Conservation (phyloP, 2,329 filamentous ascomycete genomes). For the Neofusicoccum cordaticola region DNA sequence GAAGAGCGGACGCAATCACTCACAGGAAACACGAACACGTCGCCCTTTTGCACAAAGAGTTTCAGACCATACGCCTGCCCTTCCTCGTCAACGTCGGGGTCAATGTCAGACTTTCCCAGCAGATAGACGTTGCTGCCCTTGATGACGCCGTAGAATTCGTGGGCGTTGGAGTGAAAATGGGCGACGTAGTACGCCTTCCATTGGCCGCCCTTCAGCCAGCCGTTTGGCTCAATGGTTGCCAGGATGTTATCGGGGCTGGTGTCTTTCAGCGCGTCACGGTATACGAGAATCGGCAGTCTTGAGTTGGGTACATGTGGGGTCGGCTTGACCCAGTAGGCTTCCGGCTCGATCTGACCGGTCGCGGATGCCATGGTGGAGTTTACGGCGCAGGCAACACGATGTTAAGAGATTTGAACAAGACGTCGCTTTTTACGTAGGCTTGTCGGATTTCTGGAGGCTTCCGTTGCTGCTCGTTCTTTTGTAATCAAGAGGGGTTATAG, state of each 20-base stretch:
- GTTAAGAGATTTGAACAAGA: too few relatives aligned
- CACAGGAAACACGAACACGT: not conserved
- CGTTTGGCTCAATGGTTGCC: not conserved
- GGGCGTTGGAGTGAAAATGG: slow-evolving; percentile 4
- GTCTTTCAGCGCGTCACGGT: not conserved
- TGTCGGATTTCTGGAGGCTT: too few relatives aligned
- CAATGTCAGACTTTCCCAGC: not conserved
- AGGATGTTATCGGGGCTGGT: not conserved
- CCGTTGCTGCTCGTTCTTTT: too few relatives aligned
- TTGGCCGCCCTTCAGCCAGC: slow-evolving; percentile 6
- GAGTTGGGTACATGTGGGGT: slow-evolving; percentile 6
- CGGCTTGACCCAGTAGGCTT: not conserved
- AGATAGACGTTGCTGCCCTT: not conserved
- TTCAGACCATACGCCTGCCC: not conserved
- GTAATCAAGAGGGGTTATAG: too few relatives aligned
- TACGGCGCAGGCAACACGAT: too few relatives aligned
- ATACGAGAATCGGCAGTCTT: not conserved
- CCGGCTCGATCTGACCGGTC: not conserved
- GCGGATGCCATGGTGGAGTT: too few relatives aligned
- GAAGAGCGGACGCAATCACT: not conserved
- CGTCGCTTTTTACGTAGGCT: too few relatives aligned
- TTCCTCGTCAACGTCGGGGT: not conserved
- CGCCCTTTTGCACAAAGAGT: not conserved
- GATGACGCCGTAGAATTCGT: slow-evolving; percentile 1
- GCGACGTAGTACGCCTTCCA: not conserved